Evolutionary conservation across 2,329 filamentous ascomycete species (phyloP).

Genomic region (Scedosporium boydii): DNA sequence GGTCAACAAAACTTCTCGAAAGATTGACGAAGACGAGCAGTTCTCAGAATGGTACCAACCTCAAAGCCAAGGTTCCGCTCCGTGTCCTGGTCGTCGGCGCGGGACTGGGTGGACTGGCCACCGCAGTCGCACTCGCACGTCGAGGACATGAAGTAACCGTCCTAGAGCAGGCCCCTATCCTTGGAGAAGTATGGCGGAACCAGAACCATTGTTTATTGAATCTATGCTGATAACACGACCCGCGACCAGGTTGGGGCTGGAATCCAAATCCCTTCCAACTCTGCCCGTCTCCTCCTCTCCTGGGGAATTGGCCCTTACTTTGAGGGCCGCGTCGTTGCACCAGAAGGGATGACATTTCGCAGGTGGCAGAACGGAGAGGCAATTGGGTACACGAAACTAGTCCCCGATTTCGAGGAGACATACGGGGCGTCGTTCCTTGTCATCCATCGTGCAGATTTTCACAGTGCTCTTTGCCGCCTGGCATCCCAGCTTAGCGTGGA

Average conservation of each 20-base stretch:
- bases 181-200: constrained; percentile 25
- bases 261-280: constrained; percentile 23
- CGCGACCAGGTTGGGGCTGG: constrained; percentile 18
- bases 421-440: constrained; percentile 23
- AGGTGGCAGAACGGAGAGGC: constrained; percentile 18
- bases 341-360: constrained; percentile 17
- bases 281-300: constrained; percentile 17
- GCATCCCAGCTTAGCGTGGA: constrained; percentile 17
- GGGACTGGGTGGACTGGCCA: constrained; percentile 30
- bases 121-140: constrained; percentile 25
- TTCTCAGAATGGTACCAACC: too few species aligned
- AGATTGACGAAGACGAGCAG: too few species aligned
- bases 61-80: background rate
- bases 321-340: constrained; percentile 12
- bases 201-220: background rate
- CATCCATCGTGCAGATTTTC: constrained; percentile 26
- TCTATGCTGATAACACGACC: background rate
- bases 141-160: constrained; percentile 27
- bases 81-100: constrained; percentile 26
- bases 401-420: constrained; percentile 16
- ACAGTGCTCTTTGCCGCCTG: constrained; percentile 18
- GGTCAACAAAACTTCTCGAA: too few species aligned
- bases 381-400: constrained; percentile 21
- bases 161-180: constrained; percentile 25
- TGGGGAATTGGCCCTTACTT: constrained; percentile 18